These are phyloP conservation scores for Fusarium hostae DNA, from an alignment of 2,329 filamentous ascomycete species.

Conservation along the genomic window DNA sequence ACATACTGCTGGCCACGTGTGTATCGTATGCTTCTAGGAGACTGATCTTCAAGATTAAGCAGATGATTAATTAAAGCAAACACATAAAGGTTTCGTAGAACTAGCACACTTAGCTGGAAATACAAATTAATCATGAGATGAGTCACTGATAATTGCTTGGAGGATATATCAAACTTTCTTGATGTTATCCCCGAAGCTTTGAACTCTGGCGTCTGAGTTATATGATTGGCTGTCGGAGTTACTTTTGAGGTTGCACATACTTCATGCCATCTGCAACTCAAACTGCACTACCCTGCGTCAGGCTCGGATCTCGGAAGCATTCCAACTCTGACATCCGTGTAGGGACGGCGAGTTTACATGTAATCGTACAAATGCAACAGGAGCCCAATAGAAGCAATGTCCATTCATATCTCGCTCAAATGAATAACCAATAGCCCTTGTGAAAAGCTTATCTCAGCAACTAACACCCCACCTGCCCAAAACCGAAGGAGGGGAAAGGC, in stretches of 20 bases:
- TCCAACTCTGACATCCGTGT: background rate
- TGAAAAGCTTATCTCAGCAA: constrained; percentile 42
- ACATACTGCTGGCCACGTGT: background rate
- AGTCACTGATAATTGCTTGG: background rate
- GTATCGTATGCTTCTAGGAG: background rate
- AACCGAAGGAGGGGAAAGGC: constrained; percentile 42
- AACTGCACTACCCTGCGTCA: constrained; percentile 13
- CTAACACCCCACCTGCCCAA: constrained; percentile 39
- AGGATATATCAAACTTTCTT: background rate
- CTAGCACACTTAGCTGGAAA: background rate
- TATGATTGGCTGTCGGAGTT: constrained; percentile 16
- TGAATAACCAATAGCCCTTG: background rate
- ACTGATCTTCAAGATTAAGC: background rate
- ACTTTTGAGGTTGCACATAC: constrained; percentile 23
- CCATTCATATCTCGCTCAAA: background rate
- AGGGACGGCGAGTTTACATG: background rate
- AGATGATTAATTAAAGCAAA: background rate
- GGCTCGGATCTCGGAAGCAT: background rate
- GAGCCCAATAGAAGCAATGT: background rate
- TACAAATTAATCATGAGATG: background rate
- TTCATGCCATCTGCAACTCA: constrained; percentile 19
- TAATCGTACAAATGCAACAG: background rate
- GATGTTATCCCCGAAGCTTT: background rate
- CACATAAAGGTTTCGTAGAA: background rate
- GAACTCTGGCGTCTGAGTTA: background rate